Conservation (phyloP, 106 monocot species). For the Dioscorea zingiberensis region DNA sequence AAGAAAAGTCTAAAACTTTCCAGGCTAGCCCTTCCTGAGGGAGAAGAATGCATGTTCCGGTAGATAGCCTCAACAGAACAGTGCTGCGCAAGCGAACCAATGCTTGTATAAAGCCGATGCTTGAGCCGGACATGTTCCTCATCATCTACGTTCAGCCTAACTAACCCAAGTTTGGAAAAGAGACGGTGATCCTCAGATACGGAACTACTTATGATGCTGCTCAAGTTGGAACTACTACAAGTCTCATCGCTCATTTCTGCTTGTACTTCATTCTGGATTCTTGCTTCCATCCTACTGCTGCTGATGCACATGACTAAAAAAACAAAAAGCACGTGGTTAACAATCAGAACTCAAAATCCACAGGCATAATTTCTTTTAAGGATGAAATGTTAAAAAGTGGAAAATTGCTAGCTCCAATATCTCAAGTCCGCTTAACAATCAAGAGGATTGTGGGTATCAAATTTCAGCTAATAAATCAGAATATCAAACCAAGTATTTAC, state of each 20-base stretch:
- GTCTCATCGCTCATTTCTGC: slow-evolving; percentile 1
- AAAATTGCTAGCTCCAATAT: too few relatives aligned
- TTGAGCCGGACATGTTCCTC: slow-evolving; percentile 16
- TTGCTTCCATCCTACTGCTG: not conserved
- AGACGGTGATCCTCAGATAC: not conserved
- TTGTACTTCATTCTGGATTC: not conserved
- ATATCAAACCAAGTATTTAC: too few relatives aligned
- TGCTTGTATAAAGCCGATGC: slow-evolving; percentile 21
- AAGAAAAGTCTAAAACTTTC: slow-evolving; percentile 11
- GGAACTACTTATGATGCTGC: not conserved
- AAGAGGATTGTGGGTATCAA: too few relatives aligned
- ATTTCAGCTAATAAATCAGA: too few relatives aligned
- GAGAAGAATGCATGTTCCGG: slow-evolving; percentile 5
- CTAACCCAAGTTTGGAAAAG: slow-evolving; percentile 1
- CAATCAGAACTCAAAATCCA: not conserved
- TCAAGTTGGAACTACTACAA: slow-evolving; percentile 5
- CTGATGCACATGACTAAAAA: not conserved
- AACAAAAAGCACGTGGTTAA: not conserved
- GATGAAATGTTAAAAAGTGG: too few relatives aligned
- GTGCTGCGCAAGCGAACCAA: slow-evolving; percentile 20
- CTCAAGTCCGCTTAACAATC: too few relatives aligned
- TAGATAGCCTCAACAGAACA: slow-evolving; percentile 17
- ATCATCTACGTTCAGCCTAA: slow-evolving; percentile 16
- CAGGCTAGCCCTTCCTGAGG: slow-evolving; percentile 13
- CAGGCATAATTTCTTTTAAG: too few relatives aligned